phyloP scores from a whole-genome alignment of 2,329 filamentous ascomycete species.

The Davidsoniella neocaledoniae region DNA sequence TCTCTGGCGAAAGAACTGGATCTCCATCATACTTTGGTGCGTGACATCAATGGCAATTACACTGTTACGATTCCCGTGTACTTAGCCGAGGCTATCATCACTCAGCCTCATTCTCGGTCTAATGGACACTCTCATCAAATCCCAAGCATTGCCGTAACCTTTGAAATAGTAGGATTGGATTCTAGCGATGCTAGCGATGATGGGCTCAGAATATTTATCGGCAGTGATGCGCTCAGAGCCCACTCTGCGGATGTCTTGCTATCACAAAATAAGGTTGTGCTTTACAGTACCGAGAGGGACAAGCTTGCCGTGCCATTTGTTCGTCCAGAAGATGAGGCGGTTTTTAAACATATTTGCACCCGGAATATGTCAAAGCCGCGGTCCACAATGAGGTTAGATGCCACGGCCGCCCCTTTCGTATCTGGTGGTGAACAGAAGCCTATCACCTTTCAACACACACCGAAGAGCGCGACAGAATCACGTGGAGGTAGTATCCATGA shows the following conservation, averaged over 20 bases:
- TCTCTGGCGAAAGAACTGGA: slow-evolving; percentile 60
- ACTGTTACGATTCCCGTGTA: slow-evolving; percentile 69
- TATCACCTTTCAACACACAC: not conserved
- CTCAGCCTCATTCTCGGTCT: slow-evolving; percentile 56
- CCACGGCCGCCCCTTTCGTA: slow-evolving; percentile 24
- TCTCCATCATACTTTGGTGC: slow-evolving; percentile 47
- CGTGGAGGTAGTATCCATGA: slow-evolving; percentile 1
- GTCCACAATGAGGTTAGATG: slow-evolving; percentile 42
- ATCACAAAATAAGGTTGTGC: slow-evolving; percentile 74
- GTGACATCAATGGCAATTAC: slow-evolving; percentile 46
- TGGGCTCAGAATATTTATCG: slow-evolving; percentile 66
- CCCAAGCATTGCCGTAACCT: slow-evolving; percentile 63
- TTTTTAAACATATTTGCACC: slow-evolving; percentile 64
- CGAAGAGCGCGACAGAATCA: not conserved
- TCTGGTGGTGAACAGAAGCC: slow-evolving; percentile 20
- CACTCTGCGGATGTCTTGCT: slow-evolving; percentile 85
- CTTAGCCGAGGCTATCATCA: slow-evolving; percentile 76
- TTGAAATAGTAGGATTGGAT: slow-evolving; percentile 50
- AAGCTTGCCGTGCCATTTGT: slow-evolving; percentile 85
- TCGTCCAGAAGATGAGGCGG: slow-evolving; percentile 68
- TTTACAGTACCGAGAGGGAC: slow-evolving; percentile 74
- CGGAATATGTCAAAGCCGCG: slow-evolving; percentile 39
- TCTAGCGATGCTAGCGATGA: slow-evolving; percentile 24
- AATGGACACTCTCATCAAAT: slow-evolving; percentile 52
- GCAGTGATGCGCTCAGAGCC: slow-evolving; percentile 69